These are phyloP conservation scores for Pholiota molesta DNA, from an alignment of 768 basidiomycete species.

Conservation along the genomic window DNA sequence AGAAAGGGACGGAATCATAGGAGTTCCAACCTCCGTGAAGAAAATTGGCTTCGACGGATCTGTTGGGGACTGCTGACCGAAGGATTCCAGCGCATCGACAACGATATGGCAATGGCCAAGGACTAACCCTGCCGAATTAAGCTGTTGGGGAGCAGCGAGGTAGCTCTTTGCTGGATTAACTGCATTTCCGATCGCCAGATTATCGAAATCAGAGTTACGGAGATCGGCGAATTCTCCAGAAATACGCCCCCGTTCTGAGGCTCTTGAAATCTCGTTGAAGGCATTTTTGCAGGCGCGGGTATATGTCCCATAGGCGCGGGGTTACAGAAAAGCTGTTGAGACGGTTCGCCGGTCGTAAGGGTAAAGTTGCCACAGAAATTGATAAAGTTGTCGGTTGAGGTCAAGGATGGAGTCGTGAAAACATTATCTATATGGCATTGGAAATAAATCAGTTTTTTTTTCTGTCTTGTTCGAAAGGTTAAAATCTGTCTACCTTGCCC, in stretches of 20 bases:
- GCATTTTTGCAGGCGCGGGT: constrained; percentile 41
- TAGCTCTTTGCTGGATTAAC: constrained; percentile 43
- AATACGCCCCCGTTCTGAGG: constrained; percentile 42
- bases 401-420: neutral
- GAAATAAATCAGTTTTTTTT: neutral
- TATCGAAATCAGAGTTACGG: constrained; percentile 39
- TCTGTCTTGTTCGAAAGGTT: neutral
- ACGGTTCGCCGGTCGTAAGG: constrained; percentile 41
- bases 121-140: constrained; percentile 43
- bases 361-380: neutral
- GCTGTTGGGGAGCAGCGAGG: constrained; percentile 49
- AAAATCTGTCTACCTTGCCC: constrained; percentile 31
- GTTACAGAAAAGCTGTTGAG: constrained; percentile 13
- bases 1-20: neutral
- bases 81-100: neutral
- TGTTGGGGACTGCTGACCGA: neutral
- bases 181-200: constrained; percentile 43
- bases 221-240: constrained; percentile 43
- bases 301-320: constrained; percentile 44
- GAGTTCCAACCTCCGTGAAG: neutral
- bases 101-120: constrained; percentile 42
- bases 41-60: neutral
- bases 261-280: constrained; percentile 40
- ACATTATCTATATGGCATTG: neutral
- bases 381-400: neutral